Base-by-base conservation (phyloP, 176 grass and related monocot species). In the Oryza officinalis region DNA sequence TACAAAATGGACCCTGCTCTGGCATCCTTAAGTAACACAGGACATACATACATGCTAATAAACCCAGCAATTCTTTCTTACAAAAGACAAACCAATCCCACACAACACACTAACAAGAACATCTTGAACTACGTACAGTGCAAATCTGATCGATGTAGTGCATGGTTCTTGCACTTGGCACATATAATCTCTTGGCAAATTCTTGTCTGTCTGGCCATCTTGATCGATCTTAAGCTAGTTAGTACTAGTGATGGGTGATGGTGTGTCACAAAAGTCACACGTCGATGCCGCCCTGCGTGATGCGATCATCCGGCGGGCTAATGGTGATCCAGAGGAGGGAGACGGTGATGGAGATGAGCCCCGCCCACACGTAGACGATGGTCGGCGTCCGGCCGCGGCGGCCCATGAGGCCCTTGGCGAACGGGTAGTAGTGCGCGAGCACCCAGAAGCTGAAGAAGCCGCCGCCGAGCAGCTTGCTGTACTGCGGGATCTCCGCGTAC, bases 361-460 rank as follows among this genome's bases (percentile, higher is more conserved):
- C 94, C 32, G 87, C 85, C 91, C 91, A 93, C 18, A 91, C 94
- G 78, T 90, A 96, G 68, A 93, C 86, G 83, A 96, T 87, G 28
- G 94, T 96, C 0, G 91, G 94, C 13, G 76, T 88, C 8, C 91
- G 54, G 0, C 91, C 94, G 12, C 94, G 88, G 0, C 88, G 88
- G 0, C 94, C 94, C 94, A 96, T 96, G 65, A 96, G 83, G 8
- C 94, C 94, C 88, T 96, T 96, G 40, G 88, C 88, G 80, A 96
- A 96, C 1, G 94, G 94, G 86, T 96, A 96, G 90, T 92, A 90
- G 74, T 96, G 93, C 10, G 88, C 88, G 11, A 93, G 88, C 65
- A 96, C 93, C 93, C 93, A 96, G 83, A 92, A 96, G 88, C 93
- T 96, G 86, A 96, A 96, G 91, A 96, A 96, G 0, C 91, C 85